phyloP scores from a whole-genome alignment of 495 filamentous ascomycete species.

The Friedmanniomyces endolithicus region DNA sequence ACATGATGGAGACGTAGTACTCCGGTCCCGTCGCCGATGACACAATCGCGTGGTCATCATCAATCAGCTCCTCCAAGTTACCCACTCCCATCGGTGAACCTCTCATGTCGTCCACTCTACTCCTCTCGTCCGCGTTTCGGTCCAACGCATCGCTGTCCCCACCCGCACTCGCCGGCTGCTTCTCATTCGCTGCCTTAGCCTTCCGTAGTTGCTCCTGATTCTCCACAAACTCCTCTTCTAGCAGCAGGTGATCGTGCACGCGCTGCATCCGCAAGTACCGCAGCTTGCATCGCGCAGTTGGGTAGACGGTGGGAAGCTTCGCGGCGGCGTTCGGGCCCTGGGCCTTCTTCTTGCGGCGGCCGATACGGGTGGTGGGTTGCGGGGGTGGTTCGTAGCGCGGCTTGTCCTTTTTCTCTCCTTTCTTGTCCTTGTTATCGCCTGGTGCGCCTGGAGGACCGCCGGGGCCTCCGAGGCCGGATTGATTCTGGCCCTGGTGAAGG shows the following conservation, averaged over 20 bases:
- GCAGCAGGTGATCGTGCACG: constrained; percentile 89
- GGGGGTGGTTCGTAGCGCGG: constrained; percentile 98
- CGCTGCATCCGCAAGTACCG: constrained; percentile 95
- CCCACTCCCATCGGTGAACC: constrained; percentile 98
- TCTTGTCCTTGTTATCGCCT: constrained; percentile 19
- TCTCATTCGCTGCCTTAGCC: constrained; percentile 63
- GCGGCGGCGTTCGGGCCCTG: constrained; percentile 85
- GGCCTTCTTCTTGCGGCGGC: constrained; percentile 92
- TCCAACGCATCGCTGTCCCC: constrained; percentile 55
- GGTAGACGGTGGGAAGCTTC: constrained; percentile 86
- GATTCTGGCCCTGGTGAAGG: constrained; percentile 14
- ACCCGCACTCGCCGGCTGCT: constrained; percentile 36
- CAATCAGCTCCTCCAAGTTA: constrained; percentile 96
- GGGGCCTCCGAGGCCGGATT: constrained; percentile 19
- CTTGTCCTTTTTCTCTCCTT: constrained; percentile 73
- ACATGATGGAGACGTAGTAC: constrained; percentile 99
- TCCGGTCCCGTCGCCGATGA: constrained; percentile 94
- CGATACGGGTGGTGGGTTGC: constrained; percentile 89
- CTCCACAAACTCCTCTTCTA: constrained; percentile 97
- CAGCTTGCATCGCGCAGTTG: constrained; percentile 93
- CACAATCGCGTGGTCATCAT: constrained; percentile 98
- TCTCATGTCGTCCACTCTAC: constrained; percentile 95
- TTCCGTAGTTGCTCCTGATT: constrained; percentile 93
- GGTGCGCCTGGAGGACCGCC: constrained; percentile 19
- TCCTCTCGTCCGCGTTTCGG: constrained; percentile 86